Conservation (phyloP, 257 asterid species). For the Leonotis leonurus region DNA sequence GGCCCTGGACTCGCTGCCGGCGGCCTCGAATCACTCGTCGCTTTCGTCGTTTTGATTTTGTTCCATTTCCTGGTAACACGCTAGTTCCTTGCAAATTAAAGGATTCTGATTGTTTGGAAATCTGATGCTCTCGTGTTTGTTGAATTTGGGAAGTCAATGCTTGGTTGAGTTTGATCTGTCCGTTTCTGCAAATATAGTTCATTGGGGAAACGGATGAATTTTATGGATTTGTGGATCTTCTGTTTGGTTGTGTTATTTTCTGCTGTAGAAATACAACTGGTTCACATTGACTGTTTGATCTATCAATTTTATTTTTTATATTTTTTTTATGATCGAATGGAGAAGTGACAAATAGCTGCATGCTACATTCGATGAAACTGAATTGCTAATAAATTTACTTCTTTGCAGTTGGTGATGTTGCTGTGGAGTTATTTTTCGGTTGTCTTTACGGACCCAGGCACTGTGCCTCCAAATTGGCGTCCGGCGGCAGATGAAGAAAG, state of each 20-base stretch:
- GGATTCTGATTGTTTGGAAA: slow-evolving; percentile 6
- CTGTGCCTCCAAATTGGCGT: slow-evolving; percentile 89
- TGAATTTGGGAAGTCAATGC: slow-evolving; percentile 11
- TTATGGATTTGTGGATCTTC: slow-evolving; percentile 8
- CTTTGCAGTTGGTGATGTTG: slow-evolving; percentile 80
- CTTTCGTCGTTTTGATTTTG: slow-evolving; percentile 53
- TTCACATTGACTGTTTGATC: not conserved
- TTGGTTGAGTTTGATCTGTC: slow-evolving; percentile 16
- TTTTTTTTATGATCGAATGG: not conserved
- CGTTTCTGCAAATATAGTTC: not conserved
- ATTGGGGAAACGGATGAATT: not conserved
- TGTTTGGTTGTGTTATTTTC: not conserved
- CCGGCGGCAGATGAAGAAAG: slow-evolving; percentile 80
- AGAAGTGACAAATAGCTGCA: not conserved
- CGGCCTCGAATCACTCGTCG: slow-evolving; percentile 57
- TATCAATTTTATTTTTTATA: too few relatives aligned
- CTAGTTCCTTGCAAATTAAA: not conserved
- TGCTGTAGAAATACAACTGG: not conserved
- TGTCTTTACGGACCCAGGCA: slow-evolving; percentile 92
- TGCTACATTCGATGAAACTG: slow-evolving; percentile 16
- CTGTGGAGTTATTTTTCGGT: slow-evolving; percentile 97
- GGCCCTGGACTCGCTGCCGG: slow-evolving; percentile 78
- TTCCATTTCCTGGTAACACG: slow-evolving; percentile 80
- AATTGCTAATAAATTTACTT: slow-evolving; percentile 9
- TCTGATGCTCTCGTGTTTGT: slow-evolving; percentile 1